A percentile compares a stretch with the other conserved stretches of the same genome.
Evolutionary conservation across 148 eudicot genomes (phyloP).

Genomic region (Agrostemma githago): DNA sequence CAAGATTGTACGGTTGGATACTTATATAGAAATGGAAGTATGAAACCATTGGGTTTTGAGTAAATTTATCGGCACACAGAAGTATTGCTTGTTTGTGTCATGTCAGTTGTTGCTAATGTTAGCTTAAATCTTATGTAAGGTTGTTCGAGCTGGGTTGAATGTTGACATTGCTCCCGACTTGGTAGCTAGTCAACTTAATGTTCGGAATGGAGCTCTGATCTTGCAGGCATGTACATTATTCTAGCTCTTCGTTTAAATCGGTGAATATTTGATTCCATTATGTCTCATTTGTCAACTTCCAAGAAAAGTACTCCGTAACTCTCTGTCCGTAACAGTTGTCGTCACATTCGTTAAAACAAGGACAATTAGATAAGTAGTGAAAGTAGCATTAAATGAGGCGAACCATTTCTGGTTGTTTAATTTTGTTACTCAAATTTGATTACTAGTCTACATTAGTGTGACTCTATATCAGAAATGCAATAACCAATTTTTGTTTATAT

Average conservation of each 20-base stretch:
- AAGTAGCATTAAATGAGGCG: neutral
- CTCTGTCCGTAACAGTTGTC: neutral
- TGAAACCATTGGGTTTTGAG: neutral
- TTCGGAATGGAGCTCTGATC: conserved; percentile 90
- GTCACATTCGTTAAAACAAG: neutral
- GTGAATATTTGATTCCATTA: neutral
- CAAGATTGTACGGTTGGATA: neutral
- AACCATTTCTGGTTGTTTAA: neutral
- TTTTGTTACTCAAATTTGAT: neutral
- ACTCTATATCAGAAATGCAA: neutral
- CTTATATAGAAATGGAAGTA: neutral
- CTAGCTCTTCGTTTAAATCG: neutral
- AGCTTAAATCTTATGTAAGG: conserved; percentile 38
- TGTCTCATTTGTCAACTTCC: neutral
- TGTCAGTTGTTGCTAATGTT: conserved; percentile 4
- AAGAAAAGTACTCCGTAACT: neutral
- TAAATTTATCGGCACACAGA: neutral
- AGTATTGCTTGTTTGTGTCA: conserved; percentile 2
- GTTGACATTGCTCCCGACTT: conserved; percentile 83
- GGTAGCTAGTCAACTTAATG: conserved; percentile 85
- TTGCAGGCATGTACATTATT: conserved; percentile 43
- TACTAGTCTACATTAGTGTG: neutral
- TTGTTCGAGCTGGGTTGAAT: conserved; percentile 76
- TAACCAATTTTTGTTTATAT: no score
- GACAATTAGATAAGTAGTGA: neutral